These are phyloP conservation scores for Hebeloma cylindrosporum DNA, from an alignment of 768 basidiomycete genomes.

Conservation along the genomic window DNA sequence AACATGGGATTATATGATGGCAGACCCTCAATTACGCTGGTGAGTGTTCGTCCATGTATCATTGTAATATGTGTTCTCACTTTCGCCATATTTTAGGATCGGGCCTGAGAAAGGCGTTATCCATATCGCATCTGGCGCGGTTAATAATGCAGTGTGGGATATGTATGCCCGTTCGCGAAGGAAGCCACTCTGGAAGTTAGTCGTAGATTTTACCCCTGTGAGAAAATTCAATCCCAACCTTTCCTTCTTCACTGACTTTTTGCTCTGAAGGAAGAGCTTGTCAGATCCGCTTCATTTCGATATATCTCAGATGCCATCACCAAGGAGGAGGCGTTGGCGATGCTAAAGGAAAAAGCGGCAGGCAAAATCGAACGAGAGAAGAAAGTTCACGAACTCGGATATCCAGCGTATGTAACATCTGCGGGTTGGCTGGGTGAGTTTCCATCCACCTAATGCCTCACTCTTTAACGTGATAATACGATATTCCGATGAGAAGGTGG, in stretches of 20 bases:
- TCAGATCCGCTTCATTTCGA: conserved; percentile 73
- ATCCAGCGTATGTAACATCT: conserved; percentile 93
- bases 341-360: conserved; percentile 76
- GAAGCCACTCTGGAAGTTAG: conserved; percentile 93
- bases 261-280: conserved; percentile 66
- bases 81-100: conserved; percentile 48
- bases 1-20: conserved; percentile 83
- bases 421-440: conserved; percentile 83
- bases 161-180: conserved; percentile 77
- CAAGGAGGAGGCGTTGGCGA: conserved; percentile 80
- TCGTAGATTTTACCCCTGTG: conserved; percentile 85
- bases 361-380: conserved; percentile 79
- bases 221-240: neutral
- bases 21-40: conserved; percentile 93
- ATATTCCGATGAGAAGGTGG: conserved; percentile 91
- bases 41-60: conserved; percentile 29
- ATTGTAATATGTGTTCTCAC: neutral
- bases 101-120: conserved; percentile 97
- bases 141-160: conserved; percentile 94
- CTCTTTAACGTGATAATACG: conserved; percentile 39
- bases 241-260: neutral
- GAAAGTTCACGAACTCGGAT: conserved; percentile 71
- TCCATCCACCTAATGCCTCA: neutral
- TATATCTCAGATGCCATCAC: conserved; percentile 96
- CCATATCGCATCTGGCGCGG: conserved; percentile 83